phyloP scores from a whole-genome alignment of 2,329 filamentous ascomycete genomes.

The Xylariomycetidae sp. region DNA sequence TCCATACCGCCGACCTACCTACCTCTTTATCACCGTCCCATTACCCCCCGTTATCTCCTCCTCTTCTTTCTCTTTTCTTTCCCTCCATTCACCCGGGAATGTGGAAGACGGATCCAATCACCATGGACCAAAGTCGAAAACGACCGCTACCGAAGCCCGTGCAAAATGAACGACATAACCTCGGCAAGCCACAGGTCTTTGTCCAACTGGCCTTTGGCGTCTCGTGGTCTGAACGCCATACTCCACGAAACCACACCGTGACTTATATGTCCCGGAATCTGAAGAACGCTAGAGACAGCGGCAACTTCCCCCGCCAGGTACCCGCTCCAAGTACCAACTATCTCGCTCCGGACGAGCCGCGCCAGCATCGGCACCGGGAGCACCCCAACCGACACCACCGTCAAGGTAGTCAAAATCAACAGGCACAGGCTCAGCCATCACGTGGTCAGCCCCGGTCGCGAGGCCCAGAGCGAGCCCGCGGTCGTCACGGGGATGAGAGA shows the following conservation, averaged over 20 bases:
- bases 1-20: too few relatives aligned
- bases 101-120: conserved; percentile 23
- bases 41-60: too few relatives aligned
- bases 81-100: conserved; percentile 11
- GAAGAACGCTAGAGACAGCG: conserved; percentile 32
- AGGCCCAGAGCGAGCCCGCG: conserved; percentile 14
- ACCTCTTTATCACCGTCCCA: conserved; percentile 7
- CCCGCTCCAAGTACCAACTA: conserved; percentile 43
- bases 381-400: conserved; percentile 11
- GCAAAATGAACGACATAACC: conserved; percentile 20
- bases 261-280: conserved; percentile 44
- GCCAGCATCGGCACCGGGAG: conserved; percentile 22
- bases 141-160: conserved; percentile 9
- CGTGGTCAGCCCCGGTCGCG: conserved; percentile 12
- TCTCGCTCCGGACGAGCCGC: conserved; percentile 26
- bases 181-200: conserved; percentile 40
- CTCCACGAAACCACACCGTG: conserved; percentile 39
- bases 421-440: neutral
- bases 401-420: conserved; percentile 9
- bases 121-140: conserved; percentile 18
- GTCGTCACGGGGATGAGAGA: conserved; percentile 8
- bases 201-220: conserved; percentile 49
- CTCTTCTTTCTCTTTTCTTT: too few relatives aligned
- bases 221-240: conserved; percentile 41
- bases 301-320: conserved; percentile 41